phyloP scores from a whole-genome alignment of 116 monocot species.

The Phalaenopsis hybrid region DNA sequence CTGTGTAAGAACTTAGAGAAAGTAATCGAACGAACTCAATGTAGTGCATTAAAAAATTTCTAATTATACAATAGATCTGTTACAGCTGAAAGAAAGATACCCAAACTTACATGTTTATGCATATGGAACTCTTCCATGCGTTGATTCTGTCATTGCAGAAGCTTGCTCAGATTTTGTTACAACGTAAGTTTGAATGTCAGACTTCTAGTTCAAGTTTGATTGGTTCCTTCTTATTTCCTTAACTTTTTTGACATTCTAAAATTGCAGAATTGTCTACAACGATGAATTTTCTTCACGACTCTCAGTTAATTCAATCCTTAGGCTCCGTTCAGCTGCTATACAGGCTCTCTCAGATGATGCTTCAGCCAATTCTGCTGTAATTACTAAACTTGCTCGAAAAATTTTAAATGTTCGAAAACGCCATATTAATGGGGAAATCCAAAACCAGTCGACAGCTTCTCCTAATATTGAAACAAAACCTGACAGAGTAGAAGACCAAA shows the following conservation, averaged over 20 bases:
- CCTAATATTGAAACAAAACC: slow-evolving; percentile 1
- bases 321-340: slow-evolving; percentile 82
- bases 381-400: slow-evolving; percentile 54
- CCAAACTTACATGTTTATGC: slow-evolving; percentile 88
- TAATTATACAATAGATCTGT: not conserved
- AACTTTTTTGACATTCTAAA: not conserved
- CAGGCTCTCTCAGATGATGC: slow-evolving; percentile 76
- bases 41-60: not conserved
- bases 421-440: slow-evolving; percentile 18
- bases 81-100: slow-evolving; percentile 62
- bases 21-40: not conserved
- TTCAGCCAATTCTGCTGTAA: slow-evolving; percentile 59
- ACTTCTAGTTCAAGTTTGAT: not conserved
- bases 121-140: slow-evolving; percentile 85
- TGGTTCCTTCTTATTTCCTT: not conserved
- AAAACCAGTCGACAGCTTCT: not conserved
- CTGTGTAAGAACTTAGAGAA: not conserved
- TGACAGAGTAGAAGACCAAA: slow-evolving; percentile 6
- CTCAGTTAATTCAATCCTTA: slow-evolving; percentile 76
- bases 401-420: slow-evolving; percentile 34
- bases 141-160: slow-evolving; percentile 76
- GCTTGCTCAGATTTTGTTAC: slow-evolving; percentile 91
- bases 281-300: slow-evolving; percentile 96
- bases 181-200: slow-evolving; percentile 36
- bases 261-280: slow-evolving; percentile 79